Percentiles rank a stretch among this genome's conserved stretches.
Evolutionary conservation across 2,329 filamentous ascomycete species (phyloP).

Genomic region (Phialocephala sp.): DNA sequence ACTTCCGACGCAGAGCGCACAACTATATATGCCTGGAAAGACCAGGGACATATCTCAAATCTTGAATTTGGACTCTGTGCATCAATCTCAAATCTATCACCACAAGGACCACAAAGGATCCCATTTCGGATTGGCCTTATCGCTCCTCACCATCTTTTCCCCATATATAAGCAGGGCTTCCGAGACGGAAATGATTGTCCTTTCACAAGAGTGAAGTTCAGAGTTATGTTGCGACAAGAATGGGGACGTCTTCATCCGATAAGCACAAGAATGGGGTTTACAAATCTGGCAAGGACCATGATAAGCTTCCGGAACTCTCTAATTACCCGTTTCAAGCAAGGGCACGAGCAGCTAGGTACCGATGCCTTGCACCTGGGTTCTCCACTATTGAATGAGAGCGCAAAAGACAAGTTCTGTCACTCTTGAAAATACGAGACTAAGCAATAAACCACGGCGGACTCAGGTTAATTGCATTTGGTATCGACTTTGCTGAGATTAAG

Average conservation of each 20-base stretch:
- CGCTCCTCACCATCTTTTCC: not conserved
- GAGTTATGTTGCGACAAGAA: not conserved
- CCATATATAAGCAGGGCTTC: not conserved
- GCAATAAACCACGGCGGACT: not conserved
- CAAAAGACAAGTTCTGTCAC: no score
- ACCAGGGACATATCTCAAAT: not conserved
- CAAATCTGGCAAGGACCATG: not conserved
- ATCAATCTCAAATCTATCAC: not conserved
- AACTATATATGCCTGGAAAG: not conserved
- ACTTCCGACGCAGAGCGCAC: not conserved
- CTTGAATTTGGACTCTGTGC: not conserved
- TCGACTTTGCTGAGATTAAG: not conserved
- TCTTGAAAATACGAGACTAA: no score
- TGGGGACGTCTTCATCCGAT: not conserved
- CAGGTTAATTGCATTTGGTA: not conserved
- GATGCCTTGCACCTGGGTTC: no score
- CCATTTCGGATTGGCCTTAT: slow-evolving; percentile 9
- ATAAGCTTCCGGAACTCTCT: not conserved
- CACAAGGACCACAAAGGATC: not conserved
- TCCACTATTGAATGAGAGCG: not conserved
- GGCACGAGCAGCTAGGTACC: not conserved
- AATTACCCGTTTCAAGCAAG: not conserved
- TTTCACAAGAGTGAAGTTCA: slow-evolving; percentile 1
- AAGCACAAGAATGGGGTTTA: slow-evolving; percentile 2
- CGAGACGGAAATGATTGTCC: not conserved